These are phyloP conservation scores for Colletotrichum sp. DNA, from an alignment of 2,329 filamentous ascomycete species.

Conservation along the genomic window DNA sequence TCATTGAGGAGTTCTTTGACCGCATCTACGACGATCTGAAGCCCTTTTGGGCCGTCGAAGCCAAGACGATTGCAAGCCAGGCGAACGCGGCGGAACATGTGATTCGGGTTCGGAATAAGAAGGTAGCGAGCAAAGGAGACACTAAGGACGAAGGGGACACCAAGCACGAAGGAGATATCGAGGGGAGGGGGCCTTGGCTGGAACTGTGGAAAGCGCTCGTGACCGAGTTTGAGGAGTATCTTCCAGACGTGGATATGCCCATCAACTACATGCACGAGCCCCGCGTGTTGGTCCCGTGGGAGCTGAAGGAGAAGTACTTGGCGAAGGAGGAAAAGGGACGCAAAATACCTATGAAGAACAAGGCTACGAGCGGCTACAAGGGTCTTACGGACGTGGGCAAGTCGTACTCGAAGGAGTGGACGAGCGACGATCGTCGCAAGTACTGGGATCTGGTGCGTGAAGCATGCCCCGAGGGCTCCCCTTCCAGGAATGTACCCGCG, in stretches of 20 bases:
- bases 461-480: constrained; percentile 61
- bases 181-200: constrained; percentile 48
- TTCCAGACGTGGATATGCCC: constrained; percentile 71
- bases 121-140: constrained; percentile 43
- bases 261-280: constrained; percentile 71
- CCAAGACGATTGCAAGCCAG: constrained; percentile 39
- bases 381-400: constrained; percentile 40
- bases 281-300: constrained; percentile 63
- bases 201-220: constrained; percentile 55
- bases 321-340: constrained; percentile 50
- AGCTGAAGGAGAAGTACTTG: constrained; percentile 58
- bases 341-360: constrained; percentile 43
- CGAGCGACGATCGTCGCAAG: constrained; percentile 17
- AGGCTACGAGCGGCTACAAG: constrained; percentile 49
- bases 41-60: constrained; percentile 64
- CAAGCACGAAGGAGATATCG: constrained; percentile 37
- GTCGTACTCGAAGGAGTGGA: constrained; percentile 26
- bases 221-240: constrained; percentile 51
- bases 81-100: constrained; percentile 49
- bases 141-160: constrained; percentile 25
- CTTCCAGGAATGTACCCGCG: constrained; percentile 40
- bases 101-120: constrained; percentile 53
- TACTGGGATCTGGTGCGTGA: constrained; percentile 66
- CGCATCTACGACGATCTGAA: constrained; percentile 67
- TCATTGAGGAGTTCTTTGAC: constrained; percentile 69